A percentile compares a stretch with the other conserved stretches of the same genome.
Evolutionary conservation across 2,329 filamentous ascomycete genomes (phyloP).

Genomic region (Incumbomyces lentus): DNA sequence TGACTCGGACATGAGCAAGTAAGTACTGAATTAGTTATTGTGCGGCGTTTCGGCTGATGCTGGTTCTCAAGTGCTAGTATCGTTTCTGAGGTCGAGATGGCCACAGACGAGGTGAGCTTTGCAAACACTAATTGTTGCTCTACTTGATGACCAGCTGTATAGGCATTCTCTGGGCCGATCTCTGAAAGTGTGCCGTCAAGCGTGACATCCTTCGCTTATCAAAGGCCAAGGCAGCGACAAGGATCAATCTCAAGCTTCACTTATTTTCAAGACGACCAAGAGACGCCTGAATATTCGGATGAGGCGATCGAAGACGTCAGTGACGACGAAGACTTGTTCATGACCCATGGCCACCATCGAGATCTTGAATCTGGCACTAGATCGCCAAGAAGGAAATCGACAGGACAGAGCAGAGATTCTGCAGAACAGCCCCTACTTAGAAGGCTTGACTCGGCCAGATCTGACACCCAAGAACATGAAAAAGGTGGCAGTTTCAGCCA

Average conservation of each 20-base stretch:
- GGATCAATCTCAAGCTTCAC: constrained; percentile 84
- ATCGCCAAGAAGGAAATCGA: constrained; percentile 26
- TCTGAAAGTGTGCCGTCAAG: constrained; percentile 95
- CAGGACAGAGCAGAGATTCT: constrained; percentile 33
- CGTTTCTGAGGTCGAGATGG: constrained; percentile 96
- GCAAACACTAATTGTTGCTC: neutral
- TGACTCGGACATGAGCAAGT: constrained; percentile 59
- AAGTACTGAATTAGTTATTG: too few species aligned
- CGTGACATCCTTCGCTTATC: constrained; percentile 81
- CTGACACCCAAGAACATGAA: constrained; percentile 53
- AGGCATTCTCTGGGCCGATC: constrained; percentile 81
- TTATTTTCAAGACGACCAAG: constrained; percentile 68
- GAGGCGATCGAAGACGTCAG: constrained; percentile 35
- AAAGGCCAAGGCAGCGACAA: constrained; percentile 53
- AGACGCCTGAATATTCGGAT: constrained; percentile 41
- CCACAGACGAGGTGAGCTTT: constrained; percentile 69
- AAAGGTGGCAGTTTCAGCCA: constrained; percentile 61
- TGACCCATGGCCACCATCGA: constrained; percentile 26
- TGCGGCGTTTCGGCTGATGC: neutral
- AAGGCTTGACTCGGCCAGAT: constrained; percentile 59
- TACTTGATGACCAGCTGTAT: constrained; percentile 6
- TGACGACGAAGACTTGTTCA: constrained; percentile 33
- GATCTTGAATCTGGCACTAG: constrained; percentile 28
- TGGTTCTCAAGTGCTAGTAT: constrained; percentile 51
- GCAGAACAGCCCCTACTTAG: constrained; percentile 55